Evolutionary conservation across 805 yeast species (phyloP), one percentile per base, ranked within the genome.

Genomic region (Nakazawaea ambrosiae): DNA sequence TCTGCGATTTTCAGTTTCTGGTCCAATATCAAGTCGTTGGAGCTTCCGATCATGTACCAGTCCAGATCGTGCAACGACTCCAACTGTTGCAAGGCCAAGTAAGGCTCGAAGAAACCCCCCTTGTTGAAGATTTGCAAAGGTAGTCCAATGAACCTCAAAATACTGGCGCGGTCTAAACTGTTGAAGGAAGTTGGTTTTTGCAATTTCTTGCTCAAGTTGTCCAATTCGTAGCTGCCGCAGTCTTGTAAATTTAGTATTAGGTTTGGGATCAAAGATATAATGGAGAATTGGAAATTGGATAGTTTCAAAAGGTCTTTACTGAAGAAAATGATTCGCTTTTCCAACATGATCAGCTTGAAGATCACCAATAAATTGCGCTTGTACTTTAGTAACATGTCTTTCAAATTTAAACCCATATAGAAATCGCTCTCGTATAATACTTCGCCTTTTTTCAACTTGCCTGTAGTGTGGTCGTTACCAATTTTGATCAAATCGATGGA

Each of bases 71-170:
- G 66, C 36, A 92, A 64, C 47, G 83, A 88, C 36, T 82, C 83
- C 39, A 90, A 63, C 53, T 90, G 97, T 56, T 90, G 98, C 39
- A 92, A 63, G 0, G 97, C 95, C n/a, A 89, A 69, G 59, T 90
- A 92, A 2, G 98, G 97, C 48, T 82, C 81, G 68, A 94, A 89
- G 42, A 90, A 69, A 1, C 94, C 88, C 31, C 94, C 94, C 47
- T 75, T 73, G 34, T 87, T 87, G 58, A 92, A 92, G 1, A 88
- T 57, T 48, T 82, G 89, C 34, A 92, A 63, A 0, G 98, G 98
- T 23, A 92, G 65, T 0, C 97, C 98, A 51, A 87, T 72, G 53
- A 86, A 92, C 24, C 73, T 62, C 27, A 90, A 61, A 54, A 89
- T 68, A 1, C 96, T 84, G 44, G 70, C 68, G 35, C 96, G 63